These are phyloP conservation scores for Whalleya microplaca DNA, from an alignment of 2,329 filamentous ascomycete species.

Conservation along the genomic window DNA sequence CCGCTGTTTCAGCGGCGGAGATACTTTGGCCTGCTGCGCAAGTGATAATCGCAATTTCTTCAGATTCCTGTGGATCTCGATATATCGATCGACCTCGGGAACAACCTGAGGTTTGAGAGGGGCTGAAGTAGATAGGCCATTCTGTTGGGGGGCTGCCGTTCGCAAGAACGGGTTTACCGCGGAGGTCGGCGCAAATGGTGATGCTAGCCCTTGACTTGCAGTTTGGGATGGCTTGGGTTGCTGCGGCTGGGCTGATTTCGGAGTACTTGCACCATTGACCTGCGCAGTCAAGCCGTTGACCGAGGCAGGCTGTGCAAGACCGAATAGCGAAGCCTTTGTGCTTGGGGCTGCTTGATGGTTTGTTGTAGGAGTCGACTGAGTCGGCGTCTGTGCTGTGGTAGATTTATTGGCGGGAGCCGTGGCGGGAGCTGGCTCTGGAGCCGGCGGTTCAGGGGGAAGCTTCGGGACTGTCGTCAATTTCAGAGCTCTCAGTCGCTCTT, in stretches of 20 bases:
- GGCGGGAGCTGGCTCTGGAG: constrained; percentile 21
- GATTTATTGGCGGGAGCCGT: background rate
- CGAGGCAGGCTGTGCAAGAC: constrained; percentile 2
- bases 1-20: constrained; percentile 62
- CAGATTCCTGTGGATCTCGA: constrained; percentile 68
- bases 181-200: constrained; percentile 16
- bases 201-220: constrained; percentile 5
- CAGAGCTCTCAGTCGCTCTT: constrained; percentile 52
- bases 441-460: constrained; percentile 39
- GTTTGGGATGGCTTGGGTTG: constrained; percentile 5
- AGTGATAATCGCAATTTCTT: constrained; percentile 59
- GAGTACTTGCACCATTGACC: constrained; percentile 20
- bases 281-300: constrained; percentile 15
- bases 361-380: background rate
- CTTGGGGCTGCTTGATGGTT: background rate
- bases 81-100: constrained; percentile 46
- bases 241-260: constrained; percentile 15
- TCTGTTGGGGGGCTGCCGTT: constrained; percentile 19
- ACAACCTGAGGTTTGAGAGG: constrained; percentile 18
- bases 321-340: constrained; percentile 5
- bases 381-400: background rate
- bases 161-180: constrained; percentile 4
- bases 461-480: constrained; percentile 49
- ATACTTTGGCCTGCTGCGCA: constrained; percentile 56
- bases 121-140: constrained; percentile 15